Evolutionary conservation across 2,329 filamentous ascomycete species (phyloP), one percentile per base, ranked within the genome.

Genomic region (Diaporthe humulicola): DNA sequence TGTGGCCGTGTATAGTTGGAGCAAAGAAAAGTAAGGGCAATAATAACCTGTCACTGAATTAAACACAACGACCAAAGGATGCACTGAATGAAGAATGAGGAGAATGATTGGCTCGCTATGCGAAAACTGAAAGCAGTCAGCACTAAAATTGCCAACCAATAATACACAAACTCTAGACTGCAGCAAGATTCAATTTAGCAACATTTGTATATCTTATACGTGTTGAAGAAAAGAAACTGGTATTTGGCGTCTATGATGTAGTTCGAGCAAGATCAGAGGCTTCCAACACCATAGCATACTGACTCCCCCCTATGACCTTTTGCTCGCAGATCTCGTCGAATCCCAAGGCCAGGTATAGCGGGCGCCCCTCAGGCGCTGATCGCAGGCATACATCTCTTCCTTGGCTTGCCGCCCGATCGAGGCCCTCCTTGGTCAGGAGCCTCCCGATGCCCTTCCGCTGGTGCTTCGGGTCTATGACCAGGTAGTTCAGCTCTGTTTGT

Each of bases 361-460:
- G 71, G 33, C 67, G 66, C 6, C 80, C 80, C 9, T 75, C 76
- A 14, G 77, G 73, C 1, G 77, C 79, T 0, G 78, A 74, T 8
- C 77, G 40, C 15, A 82, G 50, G 42, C 75, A 79, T 1, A 71
- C 77, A 30, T 78, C 76, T 38, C 61, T 76, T 0, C 75, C 76
- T 3, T 76, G 77, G 36, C 67, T 56, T 2, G 74, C 73, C 0
- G 78, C 79, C 6, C 73, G 61, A 1, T 78, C 77, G 28, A 82
- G 45, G 1, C 80, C 79, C 50, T 78, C 77, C 3, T 76, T 71
- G 14, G 79, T 19, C 2, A 82, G 76, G 54, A 75, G 76, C 70
- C 60, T 76, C 4, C 81, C 80, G 17, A 80, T 74, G 3, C 81
- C 81, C n/a, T 77, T 77, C 22, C 80, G 75, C 5, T 81, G 76